A percentile compares a stretch with the other conserved stretches of the same genome.
These are phyloP conservation scores for Alternaria metachromatica DNA, from an alignment of 2,329 filamentous ascomycete species.

Conservation along the genomic window DNA sequence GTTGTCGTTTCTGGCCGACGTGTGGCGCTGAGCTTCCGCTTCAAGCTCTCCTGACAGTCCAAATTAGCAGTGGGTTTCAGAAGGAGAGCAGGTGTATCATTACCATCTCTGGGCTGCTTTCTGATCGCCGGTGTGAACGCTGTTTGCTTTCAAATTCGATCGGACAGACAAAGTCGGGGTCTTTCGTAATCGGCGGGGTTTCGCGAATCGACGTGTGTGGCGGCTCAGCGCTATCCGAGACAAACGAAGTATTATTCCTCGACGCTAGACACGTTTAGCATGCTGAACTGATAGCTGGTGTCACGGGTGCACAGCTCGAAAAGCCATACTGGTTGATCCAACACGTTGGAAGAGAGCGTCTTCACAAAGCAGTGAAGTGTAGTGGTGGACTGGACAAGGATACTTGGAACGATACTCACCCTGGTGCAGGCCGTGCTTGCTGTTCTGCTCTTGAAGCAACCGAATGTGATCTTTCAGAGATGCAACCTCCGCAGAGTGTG, in stretches of 20 bases:
- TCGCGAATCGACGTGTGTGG: constrained; percentile 32
- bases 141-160: constrained; percentile 35
- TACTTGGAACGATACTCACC: constrained; percentile 24
- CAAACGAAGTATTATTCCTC: constrained; percentile 35
- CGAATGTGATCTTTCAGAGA: constrained; percentile 48
- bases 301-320: constrained; percentile 12
- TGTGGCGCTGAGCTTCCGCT: constrained; percentile 47
- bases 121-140: constrained; percentile 26
- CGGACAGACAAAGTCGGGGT: constrained; percentile 28
- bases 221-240: constrained; percentile 31
- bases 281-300: constrained; percentile 13
- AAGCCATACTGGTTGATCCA: not conserved
- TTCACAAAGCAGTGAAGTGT: not conserved
- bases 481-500: constrained; percentile 51
- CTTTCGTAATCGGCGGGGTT: constrained; percentile 21
- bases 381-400: not conserved
- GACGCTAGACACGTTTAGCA: constrained; percentile 32
- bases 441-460: constrained; percentile 47
- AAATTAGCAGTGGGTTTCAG: not conserved
- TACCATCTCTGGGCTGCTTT: constrained; percentile 41
- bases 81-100: not conserved
- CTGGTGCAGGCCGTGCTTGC: constrained; percentile 33
- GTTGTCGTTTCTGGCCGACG: constrained; percentile 42
- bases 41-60: constrained; percentile 37
- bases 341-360: not conserved